Base-by-base conservation (phyloP, 345 rosid species). In the Eucalyptus fibrosa region DNA sequence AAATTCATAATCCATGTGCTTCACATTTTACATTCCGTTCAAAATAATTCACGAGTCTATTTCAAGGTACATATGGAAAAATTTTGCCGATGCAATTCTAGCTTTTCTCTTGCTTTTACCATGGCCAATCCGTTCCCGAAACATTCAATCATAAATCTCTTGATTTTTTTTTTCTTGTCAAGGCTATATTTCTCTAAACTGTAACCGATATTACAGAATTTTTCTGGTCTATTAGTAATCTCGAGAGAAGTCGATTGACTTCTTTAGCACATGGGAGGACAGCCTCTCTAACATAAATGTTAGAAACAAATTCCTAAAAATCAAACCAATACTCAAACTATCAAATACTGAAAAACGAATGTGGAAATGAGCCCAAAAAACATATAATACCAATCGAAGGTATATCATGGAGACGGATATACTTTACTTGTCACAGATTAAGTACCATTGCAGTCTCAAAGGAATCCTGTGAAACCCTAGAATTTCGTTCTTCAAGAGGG, bases 351-450 rank as follows among this genome's bases (percentile, higher is more conserved):
- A 53, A 53, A 53, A 53, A 53, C 11, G 1, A 53, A 53, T 53
- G 24, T 0, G 11, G 1, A 53, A 53, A 53, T 53, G 26, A 53
- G 2, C 26, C 9, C 1, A 1, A 0, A 53, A 53, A 53, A 53
- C 59, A 53, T 21, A 2, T 53, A 53, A 53, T 4, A 53, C 26
- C 11, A 0, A 53, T 53, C 0, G 11, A 53, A 19, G 24, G 11
- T 2, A 53, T 53, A 53, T 53, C 11, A 8, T 4, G 26, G 26
- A 8, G 2, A 19, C 0, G 0, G 24, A 53, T 1, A 19, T 8
- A 53, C 5, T 2, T 53, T 53, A 1, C 4, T 53, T 8, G 2
- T 1, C 1, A 53, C 5, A 19, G 0, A 53, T 53, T 19, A 53
- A 19, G 4, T 3, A 53, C 2, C 10, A 2, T 53, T 17, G 21